A percentile compares a stretch with the other conserved stretches of the same genome.
Evolutionary conservation across 148 eudicot species (phyloP).

Genomic region (Drosera capensis): DNA sequence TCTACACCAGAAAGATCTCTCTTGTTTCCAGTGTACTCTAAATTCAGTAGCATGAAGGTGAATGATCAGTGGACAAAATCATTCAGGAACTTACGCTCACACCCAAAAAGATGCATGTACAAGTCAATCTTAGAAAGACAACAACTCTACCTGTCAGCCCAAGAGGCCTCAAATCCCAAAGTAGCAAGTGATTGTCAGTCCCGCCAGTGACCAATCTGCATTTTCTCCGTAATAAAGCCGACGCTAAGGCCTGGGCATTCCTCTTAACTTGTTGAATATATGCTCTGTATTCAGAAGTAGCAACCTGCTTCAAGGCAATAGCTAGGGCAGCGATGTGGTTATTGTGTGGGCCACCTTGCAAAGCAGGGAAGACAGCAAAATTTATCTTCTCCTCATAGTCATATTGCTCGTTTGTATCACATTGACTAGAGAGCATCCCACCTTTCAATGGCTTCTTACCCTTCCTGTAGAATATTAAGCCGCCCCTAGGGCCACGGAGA

Average conservation of each 20-base stretch:
- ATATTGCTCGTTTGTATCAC: slow-evolving; percentile 57
- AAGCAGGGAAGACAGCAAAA: slow-evolving; percentile 85
- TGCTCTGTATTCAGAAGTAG: slow-evolving; percentile 67
- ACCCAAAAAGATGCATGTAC: background rate
- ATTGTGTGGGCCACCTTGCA: slow-evolving; percentile 98
- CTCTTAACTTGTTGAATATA: slow-evolving; percentile 91
- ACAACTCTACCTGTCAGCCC: slow-evolving; percentile 53
- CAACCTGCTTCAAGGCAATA: slow-evolving; percentile 79
- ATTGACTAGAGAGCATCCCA: slow-evolving; percentile 43
- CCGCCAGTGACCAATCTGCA: slow-evolving; percentile 94
- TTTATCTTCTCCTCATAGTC: slow-evolving; percentile 93
- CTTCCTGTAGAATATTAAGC: slow-evolving; percentile 79
- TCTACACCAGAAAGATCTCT: too few relatives aligned
- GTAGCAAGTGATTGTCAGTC: slow-evolving; percentile 85
- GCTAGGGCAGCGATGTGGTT: slow-evolving; percentile 98
- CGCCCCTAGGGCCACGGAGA: slow-evolving; percentile 97
- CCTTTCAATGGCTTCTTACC: slow-evolving; percentile 62
- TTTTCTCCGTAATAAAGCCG: slow-evolving; percentile 49
- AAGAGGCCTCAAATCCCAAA: slow-evolving; percentile 86
- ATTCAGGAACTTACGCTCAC: background rate
- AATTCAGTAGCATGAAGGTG: background rate
- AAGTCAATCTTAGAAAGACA: slow-evolving; percentile 1
- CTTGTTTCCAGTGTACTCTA: too few relatives aligned
- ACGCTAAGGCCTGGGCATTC: slow-evolving; percentile 74
- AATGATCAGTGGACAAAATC: background rate